Percentiles rank a stretch among this genome's conserved stretches.
Conservation (phyloP, 2,329 filamentous ascomycete species). For the Raffaelea albimanens region DNA sequence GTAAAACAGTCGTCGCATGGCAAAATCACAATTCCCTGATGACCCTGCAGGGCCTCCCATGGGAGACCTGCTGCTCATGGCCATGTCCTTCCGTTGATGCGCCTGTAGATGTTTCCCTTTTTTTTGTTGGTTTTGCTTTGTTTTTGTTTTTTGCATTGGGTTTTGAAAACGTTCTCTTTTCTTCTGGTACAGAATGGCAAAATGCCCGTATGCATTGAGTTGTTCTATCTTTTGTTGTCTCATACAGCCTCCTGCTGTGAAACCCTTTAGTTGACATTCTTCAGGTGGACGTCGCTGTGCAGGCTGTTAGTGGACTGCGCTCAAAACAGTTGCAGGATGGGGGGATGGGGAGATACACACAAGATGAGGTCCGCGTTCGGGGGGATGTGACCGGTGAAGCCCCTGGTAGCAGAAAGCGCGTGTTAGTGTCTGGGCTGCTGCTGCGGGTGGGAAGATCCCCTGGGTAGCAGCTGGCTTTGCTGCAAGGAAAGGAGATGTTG, state of each 20-base stretch:
- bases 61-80: too few relatives aligned
- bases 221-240: background rate
- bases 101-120: background rate
- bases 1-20: too few relatives aligned
- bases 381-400: constrained; percentile 72
- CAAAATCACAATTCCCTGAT: too few relatives aligned
- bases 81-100: too few relatives aligned
- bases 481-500: too few relatives aligned
- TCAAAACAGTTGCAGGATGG: background rate
- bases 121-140: background rate
- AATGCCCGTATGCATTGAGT: background rate
- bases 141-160: background rate
- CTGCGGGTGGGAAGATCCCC: too few relatives aligned
- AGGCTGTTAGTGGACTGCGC: constrained; percentile 11
- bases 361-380: constrained; percentile 69
- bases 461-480: too few relatives aligned
- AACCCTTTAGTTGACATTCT: constrained; percentile 17
- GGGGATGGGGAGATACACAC: constrained; percentile 45
- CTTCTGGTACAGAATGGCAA: background rate
- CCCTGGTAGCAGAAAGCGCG: constrained; percentile 38
- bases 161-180: background rate
- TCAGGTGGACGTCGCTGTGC: constrained; percentile 24
- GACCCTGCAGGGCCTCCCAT: too few relatives aligned
- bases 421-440: constrained; percentile 13
- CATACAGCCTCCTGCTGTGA: background rate